Base-by-base conservation (phyloP, 805 yeast genomes). In the Kurtzmaniella cleridarum region DNA sequence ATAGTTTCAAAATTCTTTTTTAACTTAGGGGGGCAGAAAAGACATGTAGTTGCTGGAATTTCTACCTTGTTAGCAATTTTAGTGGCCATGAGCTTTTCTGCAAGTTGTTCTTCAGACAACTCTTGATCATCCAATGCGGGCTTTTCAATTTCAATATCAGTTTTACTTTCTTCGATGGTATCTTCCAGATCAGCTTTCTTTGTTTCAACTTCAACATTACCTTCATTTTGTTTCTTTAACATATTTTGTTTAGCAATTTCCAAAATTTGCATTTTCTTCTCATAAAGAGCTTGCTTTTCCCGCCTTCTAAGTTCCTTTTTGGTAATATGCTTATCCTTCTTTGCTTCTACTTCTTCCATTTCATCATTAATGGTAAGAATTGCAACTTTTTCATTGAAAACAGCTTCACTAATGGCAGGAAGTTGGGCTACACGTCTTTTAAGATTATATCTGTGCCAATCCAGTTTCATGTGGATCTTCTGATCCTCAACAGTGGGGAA, bases 361-460 rank as follows among this genome's bases (percentile, higher is more conserved):
- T 47, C 51, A 3, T 45, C 36, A 23, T 45, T 50, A 6, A 49
- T 49, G 23, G 55, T 59, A 33, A 53, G 45, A 3, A 45, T 34
- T 11, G 58, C 53, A 6, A 60, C 63, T 41, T 60, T 60, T 8
- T 50, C 29, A 32, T 55, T 51, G 39, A 69, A 69, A n/a, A 60
- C 50, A n/a, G 60, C 70, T 35, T 71, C 72, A 38, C 63, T 59
- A 20, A 71, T 65, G 13, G 70, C 55, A 2, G 76, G 74, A 46
- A 71, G 55, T 43, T 63, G 65, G 1, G 96, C 95, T 26, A 93
- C 96, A 52, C 96, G 76, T 64, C 98, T 79, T 57, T 93, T 93
- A 54, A 93, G 73, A 55, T 93, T 93, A 62, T 93, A 93, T 46
- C 98, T 75, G 57, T 93, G 98, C 98, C 98, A 93, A 41, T 93